Evolutionary conservation across 2,329 filamentous ascomycete species (phyloP).

Genomic region (Verticillium isaacii): DNA sequence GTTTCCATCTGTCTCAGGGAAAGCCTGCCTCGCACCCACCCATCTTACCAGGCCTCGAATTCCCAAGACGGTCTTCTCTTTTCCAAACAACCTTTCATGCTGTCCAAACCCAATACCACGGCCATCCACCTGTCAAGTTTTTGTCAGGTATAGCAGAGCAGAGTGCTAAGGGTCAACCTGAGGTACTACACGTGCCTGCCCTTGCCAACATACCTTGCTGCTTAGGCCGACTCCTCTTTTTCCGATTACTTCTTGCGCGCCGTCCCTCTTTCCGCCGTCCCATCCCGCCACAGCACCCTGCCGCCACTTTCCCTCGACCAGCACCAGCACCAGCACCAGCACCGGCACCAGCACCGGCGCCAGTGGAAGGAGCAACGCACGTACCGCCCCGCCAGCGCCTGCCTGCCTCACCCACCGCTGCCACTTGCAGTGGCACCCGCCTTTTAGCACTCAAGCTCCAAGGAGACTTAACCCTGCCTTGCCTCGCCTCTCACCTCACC

Average conservation of each 20-base stretch:
- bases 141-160: background rate
- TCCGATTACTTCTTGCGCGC: constrained; percentile 6
- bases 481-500: background rate
- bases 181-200: background rate
- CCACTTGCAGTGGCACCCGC: constrained; percentile 1
- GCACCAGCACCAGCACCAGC: background rate
- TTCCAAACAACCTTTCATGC: background rate
- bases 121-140: background rate
- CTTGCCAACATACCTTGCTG: background rate
- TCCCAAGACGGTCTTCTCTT: background rate
- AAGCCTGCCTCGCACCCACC: background rate
- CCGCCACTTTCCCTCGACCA: constrained; percentile 1
- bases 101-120: background rate
- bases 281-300: background rate
- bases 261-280: constrained; percentile 5
- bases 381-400: background rate
- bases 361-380: background rate
- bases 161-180: background rate
- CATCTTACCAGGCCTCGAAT: background rate
- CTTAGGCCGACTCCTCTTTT: constrained; percentile 1
- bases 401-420: background rate
- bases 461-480: background rate
- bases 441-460: background rate
- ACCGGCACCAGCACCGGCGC: background rate
- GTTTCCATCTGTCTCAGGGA: background rate